Evolutionary conservation across 169 alveolate genomes (phyloP).

Genomic region (Amoebophrya sp.): DNA sequence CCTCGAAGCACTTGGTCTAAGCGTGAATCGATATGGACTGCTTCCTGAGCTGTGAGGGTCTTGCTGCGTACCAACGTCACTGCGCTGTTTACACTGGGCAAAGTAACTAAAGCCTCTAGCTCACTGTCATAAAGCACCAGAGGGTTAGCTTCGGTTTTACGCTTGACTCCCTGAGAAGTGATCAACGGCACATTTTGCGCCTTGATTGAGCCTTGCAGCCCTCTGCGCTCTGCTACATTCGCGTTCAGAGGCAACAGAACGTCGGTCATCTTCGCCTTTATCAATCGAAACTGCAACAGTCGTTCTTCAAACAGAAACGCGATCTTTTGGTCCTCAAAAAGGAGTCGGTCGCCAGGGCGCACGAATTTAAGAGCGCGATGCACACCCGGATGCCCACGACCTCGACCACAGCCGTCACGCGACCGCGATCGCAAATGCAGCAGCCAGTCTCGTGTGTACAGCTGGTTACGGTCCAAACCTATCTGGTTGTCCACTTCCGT

Average conservation of each 20-base stretch:
- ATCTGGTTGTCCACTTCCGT: constrained; percentile 2
- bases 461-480: background rate
- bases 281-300: background rate
- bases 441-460: background rate
- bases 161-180: background rate
- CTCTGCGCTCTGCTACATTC: background rate
- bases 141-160: background rate
- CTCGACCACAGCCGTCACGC: background rate
- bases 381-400: background rate
- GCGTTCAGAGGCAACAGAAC: background rate
- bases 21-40: background rate
- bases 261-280: background rate
- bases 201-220: background rate
- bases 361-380: background rate
- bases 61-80: background rate
- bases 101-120: background rate
- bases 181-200: background rate
- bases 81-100: background rate
- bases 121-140: background rate
- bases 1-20: background rate
- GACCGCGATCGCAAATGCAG: background rate
- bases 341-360: background rate
- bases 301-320: background rate
- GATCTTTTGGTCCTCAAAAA: background rate
- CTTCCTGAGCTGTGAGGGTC: background rate